Evolutionary conservation across 73 alveolate genomes (phyloP).

Genomic region (Paramecium sexaurelia): DNA sequence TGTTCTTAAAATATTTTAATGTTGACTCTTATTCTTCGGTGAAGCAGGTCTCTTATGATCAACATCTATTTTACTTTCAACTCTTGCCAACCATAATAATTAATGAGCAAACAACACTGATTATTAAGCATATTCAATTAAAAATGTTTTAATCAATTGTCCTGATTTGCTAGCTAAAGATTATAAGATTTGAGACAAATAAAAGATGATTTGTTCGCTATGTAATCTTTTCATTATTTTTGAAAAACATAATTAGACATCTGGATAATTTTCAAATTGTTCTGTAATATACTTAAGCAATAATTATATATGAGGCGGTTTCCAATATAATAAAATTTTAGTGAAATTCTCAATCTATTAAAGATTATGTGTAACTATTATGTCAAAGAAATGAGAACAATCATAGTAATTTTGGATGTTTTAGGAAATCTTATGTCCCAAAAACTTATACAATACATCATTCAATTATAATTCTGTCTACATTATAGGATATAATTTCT

Average conservation of each 20-base stretch:
- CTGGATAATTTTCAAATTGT: constrained; percentile 54
- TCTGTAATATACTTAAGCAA: constrained; percentile 51
- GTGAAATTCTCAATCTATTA: background rate
- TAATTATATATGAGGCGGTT: constrained; percentile 64
- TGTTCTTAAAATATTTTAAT: background rate
- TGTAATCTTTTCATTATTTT: constrained; percentile 66
- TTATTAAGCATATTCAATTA: constrained; percentile 72
- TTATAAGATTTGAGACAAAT: constrained; percentile 36
- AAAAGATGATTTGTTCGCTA: constrained; percentile 60
- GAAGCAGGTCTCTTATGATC: constrained; percentile 76
- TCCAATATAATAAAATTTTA: constrained; percentile 50
- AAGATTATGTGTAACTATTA: constrained; percentile 7
- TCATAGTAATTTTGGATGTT: constrained; percentile 25
- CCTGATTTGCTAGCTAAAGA: constrained; percentile 61
- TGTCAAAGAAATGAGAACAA: constrained; percentile 64
- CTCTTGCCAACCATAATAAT: constrained; percentile 81
- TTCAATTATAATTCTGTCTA: background rate
- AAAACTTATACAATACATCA: constrained; percentile 6
- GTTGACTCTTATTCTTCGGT: constrained; percentile 53
- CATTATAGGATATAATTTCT: constrained; percentile 17
- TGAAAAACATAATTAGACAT: constrained; percentile 51
- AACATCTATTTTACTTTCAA: constrained; percentile 71
- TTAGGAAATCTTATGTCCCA: background rate
- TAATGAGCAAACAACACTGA: constrained; percentile 78
- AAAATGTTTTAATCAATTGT: constrained; percentile 67